These are phyloP conservation scores for Wallacemonas sp. DNA, from an alignment of 208 protist genomes.

Conservation along the genomic window DNA sequence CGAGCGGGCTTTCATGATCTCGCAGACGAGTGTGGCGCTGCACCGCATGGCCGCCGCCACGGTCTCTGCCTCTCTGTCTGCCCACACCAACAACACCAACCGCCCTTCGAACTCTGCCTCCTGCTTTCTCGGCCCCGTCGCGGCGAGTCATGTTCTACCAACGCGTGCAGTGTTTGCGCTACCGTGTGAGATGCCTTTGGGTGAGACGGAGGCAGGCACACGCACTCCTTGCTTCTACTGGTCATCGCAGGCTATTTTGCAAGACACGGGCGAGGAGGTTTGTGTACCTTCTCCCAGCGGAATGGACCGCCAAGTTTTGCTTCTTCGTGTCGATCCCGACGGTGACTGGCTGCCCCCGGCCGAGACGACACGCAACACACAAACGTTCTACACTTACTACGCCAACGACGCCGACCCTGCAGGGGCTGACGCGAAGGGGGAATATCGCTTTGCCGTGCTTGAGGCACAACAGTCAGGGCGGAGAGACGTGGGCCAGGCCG, in stretches of 20 bases:
- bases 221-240: not conserved
- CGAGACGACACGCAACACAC: conserved; percentile 29
- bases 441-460: conserved; percentile 1
- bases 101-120: not conserved
- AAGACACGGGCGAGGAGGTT: not conserved
- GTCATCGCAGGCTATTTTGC: not conserved
- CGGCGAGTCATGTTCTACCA: not conserved
- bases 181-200: not conserved
- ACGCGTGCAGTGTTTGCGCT: not conserved
- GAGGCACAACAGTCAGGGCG: conserved; percentile 15
- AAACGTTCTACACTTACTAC: conserved; percentile 34
- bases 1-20: not conserved
- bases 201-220: not conserved
- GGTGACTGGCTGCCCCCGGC: conserved; percentile 45
- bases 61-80: not conserved
- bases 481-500: not conserved
- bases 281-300: not conserved
- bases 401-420: conserved; percentile 5
- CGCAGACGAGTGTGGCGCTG: not conserved
- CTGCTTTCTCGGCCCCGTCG: not conserved
- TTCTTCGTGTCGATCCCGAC: conserved; percentile 56
- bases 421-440: conserved; percentile 1
- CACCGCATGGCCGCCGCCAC: not conserved
- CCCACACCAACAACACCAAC: not conserved
- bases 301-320: conserved; percentile 26